Conservation (phyloP, 2,329 filamentous ascomycete genomes). For the Alternaria panax region DNA sequence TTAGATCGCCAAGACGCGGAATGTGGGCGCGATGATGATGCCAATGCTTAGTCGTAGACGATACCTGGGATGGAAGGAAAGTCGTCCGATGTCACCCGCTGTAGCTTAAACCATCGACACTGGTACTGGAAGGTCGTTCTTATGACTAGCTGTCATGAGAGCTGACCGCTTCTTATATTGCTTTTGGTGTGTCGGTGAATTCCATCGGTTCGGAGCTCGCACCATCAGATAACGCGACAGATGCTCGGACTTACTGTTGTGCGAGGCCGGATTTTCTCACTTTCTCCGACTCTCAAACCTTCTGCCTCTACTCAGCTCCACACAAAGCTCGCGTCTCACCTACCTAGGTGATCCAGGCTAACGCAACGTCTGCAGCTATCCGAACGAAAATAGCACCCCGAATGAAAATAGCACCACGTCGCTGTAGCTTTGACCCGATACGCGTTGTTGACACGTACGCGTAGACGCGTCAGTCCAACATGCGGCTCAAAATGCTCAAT, state of each 20-base stretch:
- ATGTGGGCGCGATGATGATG: slow-evolving; percentile 34
- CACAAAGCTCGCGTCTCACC: not conserved
- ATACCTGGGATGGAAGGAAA: slow-evolving; percentile 3
- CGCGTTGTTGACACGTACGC: not conserved
- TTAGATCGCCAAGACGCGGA: slow-evolving; percentile 48
- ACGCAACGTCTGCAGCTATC: no score
- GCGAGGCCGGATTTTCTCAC: slow-evolving; percentile 1
- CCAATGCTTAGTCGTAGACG: slow-evolving; percentile 8
- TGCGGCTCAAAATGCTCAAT: slow-evolving; percentile 60
- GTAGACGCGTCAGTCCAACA: slow-evolving; percentile 13
- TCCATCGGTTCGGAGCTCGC: slow-evolving; percentile 4
- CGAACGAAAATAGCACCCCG: no score
- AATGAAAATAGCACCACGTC: no score
- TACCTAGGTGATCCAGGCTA: no score
- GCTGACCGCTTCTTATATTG: slow-evolving; percentile 6
- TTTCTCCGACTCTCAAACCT: slow-evolving; percentile 1
- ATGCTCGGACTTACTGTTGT: not conserved
- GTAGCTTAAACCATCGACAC: not conserved
- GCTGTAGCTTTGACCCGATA: not conserved
- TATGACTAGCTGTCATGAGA: not conserved
- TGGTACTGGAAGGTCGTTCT: not conserved
- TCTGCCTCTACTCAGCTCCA: slow-evolving; percentile 2
- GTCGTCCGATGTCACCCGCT: not conserved
- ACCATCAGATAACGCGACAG: not conserved
- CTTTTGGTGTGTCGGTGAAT: slow-evolving; percentile 3